Percentiles rank a stretch among this genome's conserved stretches.
phyloP scores from a whole-genome alignment of 371 early-diverging fungal species.

The Blakeslea trispora region DNA sequence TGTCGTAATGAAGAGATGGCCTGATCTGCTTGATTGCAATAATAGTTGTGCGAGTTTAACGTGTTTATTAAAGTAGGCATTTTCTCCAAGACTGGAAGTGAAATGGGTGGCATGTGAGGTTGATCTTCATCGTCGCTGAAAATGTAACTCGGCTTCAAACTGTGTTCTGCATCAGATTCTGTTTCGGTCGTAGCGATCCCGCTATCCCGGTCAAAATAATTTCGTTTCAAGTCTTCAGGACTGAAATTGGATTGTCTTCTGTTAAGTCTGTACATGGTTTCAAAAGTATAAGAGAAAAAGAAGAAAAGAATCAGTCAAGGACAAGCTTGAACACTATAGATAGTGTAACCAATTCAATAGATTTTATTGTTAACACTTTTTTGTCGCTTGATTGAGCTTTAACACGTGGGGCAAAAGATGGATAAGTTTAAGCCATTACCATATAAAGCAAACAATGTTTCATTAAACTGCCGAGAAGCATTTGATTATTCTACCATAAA shows the following conservation, averaged over 20 bases:
- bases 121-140: slow-evolving; percentile 48
- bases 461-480: neutral
- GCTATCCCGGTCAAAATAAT: slow-evolving; percentile 34
- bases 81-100: neutral
- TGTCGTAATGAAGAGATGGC: slow-evolving; percentile 34
- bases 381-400: neutral
- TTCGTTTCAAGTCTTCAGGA: neutral
- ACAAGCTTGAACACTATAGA: neutral
- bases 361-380: too few relatives aligned
- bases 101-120: neutral
- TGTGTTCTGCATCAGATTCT: slow-evolving; percentile 33
- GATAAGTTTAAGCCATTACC: neutral
- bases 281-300: neutral
- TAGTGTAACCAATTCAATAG: neutral
- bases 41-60: slow-evolving; percentile 33
- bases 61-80: slow-evolving; percentile 13
- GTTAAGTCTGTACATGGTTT: neutral
- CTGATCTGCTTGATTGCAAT: slow-evolving; percentile 46
- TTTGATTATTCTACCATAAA: too few relatives aligned
- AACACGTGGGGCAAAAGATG: neutral
- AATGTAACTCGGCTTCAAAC: slow-evolving; percentile 23
- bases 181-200: slow-evolving; percentile 40
- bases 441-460: neutral
- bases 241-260: neutral
- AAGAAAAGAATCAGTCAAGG: neutral